Conservation (phyloP, 345 rosid species). For the Moricandia arvensis region DNA sequence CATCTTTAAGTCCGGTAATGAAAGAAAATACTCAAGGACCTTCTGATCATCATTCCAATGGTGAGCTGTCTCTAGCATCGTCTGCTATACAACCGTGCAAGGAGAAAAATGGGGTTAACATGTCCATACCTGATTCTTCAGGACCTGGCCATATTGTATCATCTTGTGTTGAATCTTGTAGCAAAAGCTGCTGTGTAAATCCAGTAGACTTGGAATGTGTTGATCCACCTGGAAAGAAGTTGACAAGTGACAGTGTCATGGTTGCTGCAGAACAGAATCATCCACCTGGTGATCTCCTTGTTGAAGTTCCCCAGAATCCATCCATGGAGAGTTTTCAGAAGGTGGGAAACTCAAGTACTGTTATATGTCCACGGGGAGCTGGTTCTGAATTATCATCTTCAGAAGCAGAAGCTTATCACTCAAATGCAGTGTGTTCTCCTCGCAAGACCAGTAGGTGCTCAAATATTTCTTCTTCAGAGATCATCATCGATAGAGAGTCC, state of each 20-base stretch:
- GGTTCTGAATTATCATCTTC: conserved; percentile 45
- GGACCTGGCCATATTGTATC: conserved; percentile 35
- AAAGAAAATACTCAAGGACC: conserved; percentile 34
- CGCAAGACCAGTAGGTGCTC: conserved; percentile 35
- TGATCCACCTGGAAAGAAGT: conserved; percentile 41
- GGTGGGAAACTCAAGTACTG: conserved; percentile 38
- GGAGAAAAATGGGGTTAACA: conserved; percentile 36
- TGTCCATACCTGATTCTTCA: conserved; percentile 38
- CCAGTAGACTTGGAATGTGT: conserved; percentile 38
- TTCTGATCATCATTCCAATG: conserved; percentile 39
- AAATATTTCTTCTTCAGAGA: conserved; percentile 36
- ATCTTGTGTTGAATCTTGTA: conserved; percentile 36
- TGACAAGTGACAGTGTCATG: conserved; percentile 39
- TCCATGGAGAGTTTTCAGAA: conserved; percentile 36
- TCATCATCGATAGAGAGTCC: conserved; percentile 37
- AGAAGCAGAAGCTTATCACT: conserved; percentile 40
- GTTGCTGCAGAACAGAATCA: conserved; percentile 41
- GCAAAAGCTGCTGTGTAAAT: conserved; percentile 39
- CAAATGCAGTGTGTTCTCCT: conserved; percentile 31
- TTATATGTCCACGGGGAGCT: conserved; percentile 36
- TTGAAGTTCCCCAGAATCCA: conserved; percentile 44
- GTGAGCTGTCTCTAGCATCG: conserved; percentile 36
- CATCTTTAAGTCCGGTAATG: conserved; percentile 32
- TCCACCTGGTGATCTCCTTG: conserved; percentile 28
- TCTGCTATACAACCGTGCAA: conserved; percentile 28